These are phyloP conservation scores for Thielaviopsis euricoi DNA, from an alignment of 2,329 filamentous ascomycete genomes.

Conservation along the genomic window DNA sequence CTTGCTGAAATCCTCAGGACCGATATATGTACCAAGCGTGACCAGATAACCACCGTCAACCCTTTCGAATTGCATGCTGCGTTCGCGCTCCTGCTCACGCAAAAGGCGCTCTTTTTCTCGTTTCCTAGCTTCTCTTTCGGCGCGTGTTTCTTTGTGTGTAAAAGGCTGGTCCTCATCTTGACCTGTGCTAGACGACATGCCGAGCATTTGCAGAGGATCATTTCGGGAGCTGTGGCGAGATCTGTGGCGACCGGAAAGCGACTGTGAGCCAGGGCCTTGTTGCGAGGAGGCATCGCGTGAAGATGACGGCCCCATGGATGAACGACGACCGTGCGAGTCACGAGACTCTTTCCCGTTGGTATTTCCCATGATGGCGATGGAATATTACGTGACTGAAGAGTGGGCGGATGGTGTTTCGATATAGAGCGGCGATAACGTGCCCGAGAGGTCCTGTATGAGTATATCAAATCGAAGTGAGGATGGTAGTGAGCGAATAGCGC, in stretches of 20 bases:
- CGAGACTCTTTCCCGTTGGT: conserved; percentile 25
- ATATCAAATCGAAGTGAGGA: background rate
- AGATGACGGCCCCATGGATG: conserved; percentile 1
- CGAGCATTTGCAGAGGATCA: conserved; percentile 5
- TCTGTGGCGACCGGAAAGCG: conserved; percentile 16
- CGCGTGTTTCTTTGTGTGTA: conserved; percentile 68
- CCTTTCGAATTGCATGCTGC: conserved; percentile 79
- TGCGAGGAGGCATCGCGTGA: background rate
- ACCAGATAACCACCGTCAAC: conserved; percentile 91
- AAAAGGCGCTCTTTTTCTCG: conserved; percentile 64
- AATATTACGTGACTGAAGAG: background rate
- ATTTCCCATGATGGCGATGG: conserved; percentile 22
- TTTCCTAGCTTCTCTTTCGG: conserved; percentile 76
- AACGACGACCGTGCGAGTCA: conserved; percentile 10
- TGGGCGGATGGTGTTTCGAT: background rate
- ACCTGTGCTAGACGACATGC: background rate
- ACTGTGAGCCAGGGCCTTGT: conserved; percentile 16
- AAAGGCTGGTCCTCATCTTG: conserved; percentile 25
- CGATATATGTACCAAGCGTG: conserved; percentile 85
- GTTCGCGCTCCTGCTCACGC: conserved; percentile 69
- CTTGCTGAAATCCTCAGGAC: conserved; percentile 87
- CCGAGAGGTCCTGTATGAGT: background rate
- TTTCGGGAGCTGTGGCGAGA: conserved; percentile 20
- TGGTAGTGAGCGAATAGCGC: background rate
- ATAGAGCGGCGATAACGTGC: background rate